Conservation (phyloP, 2,329 filamentous ascomycete genomes). For the Aspergillus novofumigatus region DNA sequence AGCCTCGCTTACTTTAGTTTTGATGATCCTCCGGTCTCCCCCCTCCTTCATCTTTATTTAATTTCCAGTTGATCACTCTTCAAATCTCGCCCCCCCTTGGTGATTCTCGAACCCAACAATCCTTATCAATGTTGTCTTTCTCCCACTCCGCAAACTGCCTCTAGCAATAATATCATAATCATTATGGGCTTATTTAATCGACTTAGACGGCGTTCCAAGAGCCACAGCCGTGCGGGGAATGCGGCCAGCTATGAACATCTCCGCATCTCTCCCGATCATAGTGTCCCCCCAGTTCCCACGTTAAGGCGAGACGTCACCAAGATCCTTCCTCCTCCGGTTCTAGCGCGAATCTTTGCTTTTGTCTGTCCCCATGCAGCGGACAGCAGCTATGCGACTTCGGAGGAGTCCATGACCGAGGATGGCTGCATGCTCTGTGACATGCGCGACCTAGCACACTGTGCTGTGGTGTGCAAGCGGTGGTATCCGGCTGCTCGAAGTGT, state of each 20-base stretch:
- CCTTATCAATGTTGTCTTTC: slow-evolving; percentile 3
- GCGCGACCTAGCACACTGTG: slow-evolving; percentile 78
- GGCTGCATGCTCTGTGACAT: slow-evolving; percentile 92
- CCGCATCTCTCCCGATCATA: slow-evolving; percentile 9
- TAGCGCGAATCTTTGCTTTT: slow-evolving; percentile 72
- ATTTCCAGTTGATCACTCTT: neutral
- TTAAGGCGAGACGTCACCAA: slow-evolving; percentile 38
- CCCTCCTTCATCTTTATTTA: neutral
- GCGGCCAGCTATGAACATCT: slow-evolving; percentile 19
- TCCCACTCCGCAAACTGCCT: neutral
- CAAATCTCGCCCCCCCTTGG: neutral
- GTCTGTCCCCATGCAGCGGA: slow-evolving; percentile 82
- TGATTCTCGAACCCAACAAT: neutral
- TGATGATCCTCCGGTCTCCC: neutral
- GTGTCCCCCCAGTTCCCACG: slow-evolving; percentile 17
- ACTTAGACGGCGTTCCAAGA: slow-evolving; percentile 26
- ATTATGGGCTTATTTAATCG: slow-evolving; percentile 31
- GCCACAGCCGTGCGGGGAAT: slow-evolving; percentile 24
- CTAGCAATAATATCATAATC: neutral
- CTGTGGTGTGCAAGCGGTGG: slow-evolving; percentile 72
- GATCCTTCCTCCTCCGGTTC: slow-evolving; percentile 62
- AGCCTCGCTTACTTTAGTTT: neutral
- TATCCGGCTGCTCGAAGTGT: slow-evolving; percentile 51
- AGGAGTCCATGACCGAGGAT: slow-evolving; percentile 72
- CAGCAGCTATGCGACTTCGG: slow-evolving; percentile 73